A percentile compares a stretch with the other conserved stretches of the same genome.
phyloP scores from a whole-genome alignment of 2,329 filamentous ascomycete species.

The Albophoma yamanashiensis region DNA sequence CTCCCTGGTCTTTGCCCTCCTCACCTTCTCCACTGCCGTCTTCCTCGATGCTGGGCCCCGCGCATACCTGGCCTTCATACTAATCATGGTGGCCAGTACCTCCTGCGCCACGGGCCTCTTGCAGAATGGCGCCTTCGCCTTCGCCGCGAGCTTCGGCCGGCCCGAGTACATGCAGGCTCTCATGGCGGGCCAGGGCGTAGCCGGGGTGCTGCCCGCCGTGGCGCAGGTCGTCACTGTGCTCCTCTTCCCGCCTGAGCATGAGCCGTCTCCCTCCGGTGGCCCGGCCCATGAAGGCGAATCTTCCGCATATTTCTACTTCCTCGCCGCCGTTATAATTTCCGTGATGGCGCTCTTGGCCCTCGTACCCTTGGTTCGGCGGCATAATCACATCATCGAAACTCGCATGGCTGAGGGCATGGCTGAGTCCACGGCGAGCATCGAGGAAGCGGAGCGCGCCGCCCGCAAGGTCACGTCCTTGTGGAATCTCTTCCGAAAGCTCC shows the following conservation, averaged over 20 bases:
- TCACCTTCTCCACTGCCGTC: slow-evolving; percentile 68
- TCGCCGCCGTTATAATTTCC: slow-evolving; percentile 74
- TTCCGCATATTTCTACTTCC: slow-evolving; percentile 83
- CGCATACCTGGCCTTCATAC: slow-evolving; percentile 69
- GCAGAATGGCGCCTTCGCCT: slow-evolving; percentile 92
- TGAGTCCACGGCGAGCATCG: slow-evolving; percentile 37
- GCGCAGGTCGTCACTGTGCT: slow-evolving; percentile 81
- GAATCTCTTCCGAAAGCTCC: slow-evolving; percentile 64
- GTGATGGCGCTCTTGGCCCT: slow-evolving; percentile 61
- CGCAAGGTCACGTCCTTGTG: slow-evolving; percentile 44
- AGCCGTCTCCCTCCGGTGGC: slow-evolving; percentile 14
- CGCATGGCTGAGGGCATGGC: slow-evolving; percentile 38
- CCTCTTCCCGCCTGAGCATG: slow-evolving; percentile 28
- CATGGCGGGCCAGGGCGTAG: slow-evolving; percentile 89
- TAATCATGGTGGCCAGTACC: slow-evolving; percentile 70
- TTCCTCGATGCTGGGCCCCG: slow-evolving; percentile 52
- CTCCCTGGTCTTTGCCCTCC: slow-evolving; percentile 61
- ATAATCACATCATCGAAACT: slow-evolving; percentile 40
- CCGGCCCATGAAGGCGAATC: slow-evolving; percentile 17
- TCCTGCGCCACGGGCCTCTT: slow-evolving; percentile 74
- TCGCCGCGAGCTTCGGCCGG: slow-evolving; percentile 73
- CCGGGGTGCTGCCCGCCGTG: slow-evolving; percentile 79
- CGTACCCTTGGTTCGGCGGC: slow-evolving; percentile 56
- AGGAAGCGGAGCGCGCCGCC: slow-evolving; percentile 41
- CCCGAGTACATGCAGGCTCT: slow-evolving; percentile 91